Evolutionary conservation across 176 grass and related monocot species (phyloP).

Genomic region (Oryza australiensis): DNA sequence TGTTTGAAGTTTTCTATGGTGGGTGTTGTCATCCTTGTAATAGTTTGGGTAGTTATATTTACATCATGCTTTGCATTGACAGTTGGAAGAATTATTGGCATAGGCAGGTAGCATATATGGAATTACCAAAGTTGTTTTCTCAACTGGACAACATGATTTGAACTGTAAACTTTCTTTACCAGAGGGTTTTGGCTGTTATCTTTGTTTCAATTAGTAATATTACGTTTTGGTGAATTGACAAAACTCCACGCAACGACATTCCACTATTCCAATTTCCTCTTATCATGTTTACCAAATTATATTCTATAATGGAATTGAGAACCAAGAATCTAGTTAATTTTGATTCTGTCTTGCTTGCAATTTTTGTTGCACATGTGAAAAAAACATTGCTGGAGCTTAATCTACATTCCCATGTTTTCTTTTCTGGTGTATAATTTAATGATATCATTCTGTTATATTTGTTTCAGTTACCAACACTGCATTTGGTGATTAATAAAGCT

Average conservation of each 20-base stretch:
- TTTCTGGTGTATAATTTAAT: background rate
- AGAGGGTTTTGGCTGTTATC: background rate
- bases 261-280: background rate
- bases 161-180: background rate
- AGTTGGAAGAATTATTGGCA: background rate
- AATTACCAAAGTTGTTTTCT: background rate
- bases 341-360: background rate
- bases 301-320: background rate
- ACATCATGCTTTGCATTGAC: background rate
- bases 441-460: background rate
- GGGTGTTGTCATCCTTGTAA: background rate
- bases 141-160: background rate
- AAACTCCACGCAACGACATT: background rate
- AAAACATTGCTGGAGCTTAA: background rate
- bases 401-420: background rate
- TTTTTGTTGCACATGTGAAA: background rate
- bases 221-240: background rate
- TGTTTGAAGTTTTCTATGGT: background rate
- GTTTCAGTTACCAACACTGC: background rate
- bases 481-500: background rate
- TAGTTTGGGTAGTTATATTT: background rate
- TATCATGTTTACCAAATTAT: background rate
- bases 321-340: constrained; percentile 1
- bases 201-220: background rate
- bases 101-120: background rate